Conservation (phyloP, 306 rosid genomes). For the Glycine soja region DNA sequence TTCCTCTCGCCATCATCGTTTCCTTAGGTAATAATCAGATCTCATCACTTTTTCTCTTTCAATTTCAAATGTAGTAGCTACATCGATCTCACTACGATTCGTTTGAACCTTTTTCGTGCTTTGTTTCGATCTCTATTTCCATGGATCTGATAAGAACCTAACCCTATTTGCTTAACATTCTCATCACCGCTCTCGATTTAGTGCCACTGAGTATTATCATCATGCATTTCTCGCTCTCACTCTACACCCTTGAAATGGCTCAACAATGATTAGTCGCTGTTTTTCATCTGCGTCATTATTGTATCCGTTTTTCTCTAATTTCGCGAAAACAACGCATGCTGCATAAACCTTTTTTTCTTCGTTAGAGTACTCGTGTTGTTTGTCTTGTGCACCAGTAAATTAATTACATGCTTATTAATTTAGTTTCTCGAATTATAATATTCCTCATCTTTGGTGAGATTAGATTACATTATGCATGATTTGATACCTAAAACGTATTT, state of each 20-base stretch:
- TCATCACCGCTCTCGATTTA: neutral
- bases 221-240: neutral
- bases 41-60: conserved; percentile 4
- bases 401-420: neutral
- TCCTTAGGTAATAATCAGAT: conserved; percentile 63
- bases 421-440: neutral
- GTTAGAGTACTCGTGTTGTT: too few species aligned
- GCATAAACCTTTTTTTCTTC: neutral
- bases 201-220: neutral
- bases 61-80: conserved; percentile 13
- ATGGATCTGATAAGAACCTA: conserved; percentile 38
- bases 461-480: neutral
- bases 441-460: neutral
- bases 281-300: neutral
- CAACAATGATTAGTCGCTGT: neutral
- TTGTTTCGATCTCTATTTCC: conserved; percentile 1
- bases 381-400: neutral
- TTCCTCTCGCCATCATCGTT: conserved; percentile 71
- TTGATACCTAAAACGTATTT: neutral
- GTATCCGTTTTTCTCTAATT: neutral
- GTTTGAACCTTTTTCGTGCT: neutral
- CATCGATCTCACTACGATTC: conserved; percentile 17
- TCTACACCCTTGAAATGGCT: neutral
- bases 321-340: neutral
- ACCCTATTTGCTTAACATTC: neutral